Evolutionary conservation across 164 flowering plant species (phyloP).

Genomic region (grape (Vitis vinifera)): DNA sequence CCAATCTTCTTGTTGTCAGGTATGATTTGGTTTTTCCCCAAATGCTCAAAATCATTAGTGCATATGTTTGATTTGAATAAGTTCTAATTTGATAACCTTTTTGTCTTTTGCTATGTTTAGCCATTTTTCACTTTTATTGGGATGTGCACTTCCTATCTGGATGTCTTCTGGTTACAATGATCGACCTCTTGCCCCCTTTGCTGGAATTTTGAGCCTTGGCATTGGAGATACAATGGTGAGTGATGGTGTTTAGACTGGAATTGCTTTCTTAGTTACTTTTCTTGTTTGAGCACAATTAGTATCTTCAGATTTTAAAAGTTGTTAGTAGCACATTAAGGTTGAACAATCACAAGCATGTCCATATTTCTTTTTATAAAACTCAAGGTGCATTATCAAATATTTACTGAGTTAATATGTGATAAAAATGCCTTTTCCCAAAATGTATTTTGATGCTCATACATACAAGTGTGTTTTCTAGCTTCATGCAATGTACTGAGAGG

Average conservation of each 20-base stretch:
- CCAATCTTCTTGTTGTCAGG: conserved; percentile 93
- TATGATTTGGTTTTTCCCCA: conserved; percentile 15
- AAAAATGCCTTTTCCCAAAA: no score
- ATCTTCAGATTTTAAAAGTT: not conserved
- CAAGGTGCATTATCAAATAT: not conserved
- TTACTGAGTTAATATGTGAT: not conserved
- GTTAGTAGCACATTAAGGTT: not conserved
- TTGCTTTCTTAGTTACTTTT: not conserved
- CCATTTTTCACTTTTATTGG: conserved; percentile 93
- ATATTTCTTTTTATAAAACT: not conserved
- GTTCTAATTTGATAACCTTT: conserved; percentile 8
- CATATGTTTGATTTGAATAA: conserved; percentile 3
- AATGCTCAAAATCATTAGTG: not conserved
- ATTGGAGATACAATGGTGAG: conserved; percentile 98
- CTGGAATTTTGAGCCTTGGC: conserved; percentile 97
- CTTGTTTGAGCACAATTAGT: not conserved
- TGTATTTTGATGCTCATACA: no score
- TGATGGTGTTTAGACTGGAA: not conserved
- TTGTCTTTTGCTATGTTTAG: conserved; percentile 31
- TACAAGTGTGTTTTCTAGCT: no score
- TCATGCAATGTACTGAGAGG: no score
- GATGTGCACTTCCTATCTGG: conserved; percentile 99
- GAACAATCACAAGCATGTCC: not conserved
- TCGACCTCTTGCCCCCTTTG: conserved; percentile 94
- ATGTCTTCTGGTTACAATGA: conserved; percentile 86